Evolutionary conservation across 805 yeast species (phyloP).

Genomic region (Candida saitoana): DNA sequence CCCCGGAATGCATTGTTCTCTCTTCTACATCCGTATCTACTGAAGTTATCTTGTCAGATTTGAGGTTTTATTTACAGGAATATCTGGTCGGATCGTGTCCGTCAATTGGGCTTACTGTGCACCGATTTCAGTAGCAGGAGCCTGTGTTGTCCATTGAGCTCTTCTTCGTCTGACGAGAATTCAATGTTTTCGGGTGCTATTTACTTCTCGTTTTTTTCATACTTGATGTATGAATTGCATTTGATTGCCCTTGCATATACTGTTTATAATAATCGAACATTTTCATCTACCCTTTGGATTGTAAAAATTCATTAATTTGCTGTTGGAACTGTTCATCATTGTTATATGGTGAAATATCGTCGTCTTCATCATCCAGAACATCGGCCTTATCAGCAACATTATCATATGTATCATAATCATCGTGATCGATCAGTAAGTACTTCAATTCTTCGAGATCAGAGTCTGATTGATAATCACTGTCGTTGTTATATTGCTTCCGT

Average conservation of each 20-base stretch:
- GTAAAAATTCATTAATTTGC: slow-evolving; percentile 1
- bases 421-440: slow-evolving; percentile 6
- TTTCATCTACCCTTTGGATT: not conserved
- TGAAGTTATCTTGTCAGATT: no score
- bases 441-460: slow-evolving; percentile 4
- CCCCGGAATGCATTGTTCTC: no score
- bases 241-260: not conserved
- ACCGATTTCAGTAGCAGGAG: no score
- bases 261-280: not conserved
- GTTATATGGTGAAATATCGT: slow-evolving; percentile 4
- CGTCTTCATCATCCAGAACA: slow-evolving; percentile 7
- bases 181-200: no score
- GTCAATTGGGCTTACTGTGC: no score
- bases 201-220: not conserved
- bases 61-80: no score
- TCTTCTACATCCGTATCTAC: no score
- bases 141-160: no score
- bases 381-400: slow-evolving; percentile 5
- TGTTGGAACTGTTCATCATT: slow-evolving; percentile 1
- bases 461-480: slow-evolving; percentile 13
- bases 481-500: slow-evolving; percentile 12
- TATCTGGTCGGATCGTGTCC: no score
- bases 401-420: slow-evolving; percentile 1
- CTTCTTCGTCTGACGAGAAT: no score
- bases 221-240: slow-evolving; percentile 1